These are phyloP conservation scores for Ceratocystis albifundus DNA, from an alignment of 2,329 filamentous ascomycete genomes.

Conservation along the genomic window DNA sequence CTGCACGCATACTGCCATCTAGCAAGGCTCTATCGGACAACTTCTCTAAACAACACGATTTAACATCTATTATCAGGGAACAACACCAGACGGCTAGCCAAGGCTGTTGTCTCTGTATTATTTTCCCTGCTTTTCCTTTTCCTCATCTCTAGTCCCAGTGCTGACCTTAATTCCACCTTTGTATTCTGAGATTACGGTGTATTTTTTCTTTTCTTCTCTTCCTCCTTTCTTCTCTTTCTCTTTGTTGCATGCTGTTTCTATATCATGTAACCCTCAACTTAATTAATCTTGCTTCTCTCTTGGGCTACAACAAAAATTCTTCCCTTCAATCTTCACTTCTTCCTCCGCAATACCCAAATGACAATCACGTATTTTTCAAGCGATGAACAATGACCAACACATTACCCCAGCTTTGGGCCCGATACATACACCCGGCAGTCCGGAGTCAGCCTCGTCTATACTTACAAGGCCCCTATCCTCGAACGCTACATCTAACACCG, in stretches of 20 bases:
- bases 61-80: background rate
- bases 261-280: slow-evolving; percentile 10
- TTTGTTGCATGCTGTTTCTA: background rate
- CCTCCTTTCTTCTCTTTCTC: background rate
- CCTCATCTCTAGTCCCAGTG: background rate
- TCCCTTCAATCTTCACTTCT: background rate
- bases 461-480: slow-evolving; percentile 15
- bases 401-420: slow-evolving; percentile 10
- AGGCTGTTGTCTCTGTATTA: background rate
- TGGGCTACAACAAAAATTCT: background rate
- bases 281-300: slow-evolving; percentile 2
- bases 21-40: background rate
- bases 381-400: slow-evolving; percentile 17
- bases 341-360: background rate
- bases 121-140: background rate
- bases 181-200: background rate
- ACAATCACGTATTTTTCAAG: background rate
- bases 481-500: background rate
- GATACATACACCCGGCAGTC: background rate
- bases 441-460: background rate
- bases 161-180: background rate
- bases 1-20: background rate
- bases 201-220: background rate
- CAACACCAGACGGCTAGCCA: background rate
- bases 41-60: background rate